phyloP scores from a whole-genome alignment of 768 basidiomycete species.

The Chiua virens region DNA sequence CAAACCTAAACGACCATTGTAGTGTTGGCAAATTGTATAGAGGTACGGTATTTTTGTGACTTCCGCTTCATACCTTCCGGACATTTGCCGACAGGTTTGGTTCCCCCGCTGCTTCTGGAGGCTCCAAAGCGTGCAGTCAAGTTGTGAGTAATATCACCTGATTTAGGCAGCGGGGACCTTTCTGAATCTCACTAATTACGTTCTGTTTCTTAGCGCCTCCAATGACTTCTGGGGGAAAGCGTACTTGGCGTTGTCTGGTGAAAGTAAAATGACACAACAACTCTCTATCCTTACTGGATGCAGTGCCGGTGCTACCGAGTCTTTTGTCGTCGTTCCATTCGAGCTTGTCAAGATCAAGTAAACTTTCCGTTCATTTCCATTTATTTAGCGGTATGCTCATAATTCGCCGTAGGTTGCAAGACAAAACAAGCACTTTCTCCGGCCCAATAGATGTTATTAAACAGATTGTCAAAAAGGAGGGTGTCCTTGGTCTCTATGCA shows the following conservation, averaged over 20 bases:
- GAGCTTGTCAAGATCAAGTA: slow-evolving; percentile 90
- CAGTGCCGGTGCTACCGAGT: slow-evolving; percentile 94
- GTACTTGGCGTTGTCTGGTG: slow-evolving; percentile 59
- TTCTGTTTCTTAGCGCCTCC: slow-evolving; percentile 51
- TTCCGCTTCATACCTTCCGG: background rate
- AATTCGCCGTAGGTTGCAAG: slow-evolving; percentile 64
- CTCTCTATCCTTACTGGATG: slow-evolving; percentile 92
- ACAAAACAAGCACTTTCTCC: slow-evolving; percentile 85
- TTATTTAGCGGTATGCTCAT: background rate
- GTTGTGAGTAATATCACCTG: slow-evolving; percentile 53
- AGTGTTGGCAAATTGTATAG: slow-evolving; percentile 86
- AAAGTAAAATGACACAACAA: slow-evolving; percentile 82
- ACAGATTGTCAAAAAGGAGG: slow-evolving; percentile 74
- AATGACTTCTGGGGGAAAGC: slow-evolving; percentile 97
- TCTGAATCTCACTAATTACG: background rate
- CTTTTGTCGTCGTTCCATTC: slow-evolving; percentile 93
- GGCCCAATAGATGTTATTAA: slow-evolving; percentile 92
- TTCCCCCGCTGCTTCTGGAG: slow-evolving; percentile 93
- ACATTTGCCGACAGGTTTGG: slow-evolving; percentile 56
- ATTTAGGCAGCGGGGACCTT: background rate
- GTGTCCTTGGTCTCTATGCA: slow-evolving; percentile 81
- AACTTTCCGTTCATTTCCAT: slow-evolving; percentile 21
- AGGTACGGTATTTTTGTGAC: slow-evolving; percentile 43
- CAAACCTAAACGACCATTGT: slow-evolving; percentile 1
- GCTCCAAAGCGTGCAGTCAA: slow-evolving; percentile 98